Evolutionary conservation across 1,284 basidiomycete species (phyloP).

Genomic region (Schizophyllum commune): DNA sequence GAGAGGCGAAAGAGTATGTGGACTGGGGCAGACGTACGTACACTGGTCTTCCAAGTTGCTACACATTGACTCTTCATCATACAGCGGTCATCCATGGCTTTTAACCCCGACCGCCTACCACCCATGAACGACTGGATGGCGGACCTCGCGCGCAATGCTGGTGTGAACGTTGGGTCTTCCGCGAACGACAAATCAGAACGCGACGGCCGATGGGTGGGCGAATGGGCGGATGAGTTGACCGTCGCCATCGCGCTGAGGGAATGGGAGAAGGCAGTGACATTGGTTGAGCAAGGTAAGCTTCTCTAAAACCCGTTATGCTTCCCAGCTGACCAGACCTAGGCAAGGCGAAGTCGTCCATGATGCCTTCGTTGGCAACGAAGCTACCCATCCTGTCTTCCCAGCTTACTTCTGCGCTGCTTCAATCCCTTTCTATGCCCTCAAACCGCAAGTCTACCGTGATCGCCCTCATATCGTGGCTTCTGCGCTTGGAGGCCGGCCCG

Average conservation of each 20-base stretch:
- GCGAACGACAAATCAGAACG: conserved; percentile 67
- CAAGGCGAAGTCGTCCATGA: conserved; percentile 54
- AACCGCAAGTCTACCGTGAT: conserved; percentile 77
- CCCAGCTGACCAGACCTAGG: conserved; percentile 29
- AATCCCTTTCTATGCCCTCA: conserved; percentile 65
- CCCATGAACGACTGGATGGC: conserved; percentile 67
- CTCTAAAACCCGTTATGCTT: not conserved
- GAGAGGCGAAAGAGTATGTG: conserved; percentile 80
- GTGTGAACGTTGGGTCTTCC: conserved; percentile 35
- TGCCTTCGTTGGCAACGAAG: conserved; percentile 47
- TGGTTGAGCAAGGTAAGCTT: conserved; percentile 74
- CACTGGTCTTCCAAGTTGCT: too few relatives aligned
- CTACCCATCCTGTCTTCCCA: conserved; percentile 63
- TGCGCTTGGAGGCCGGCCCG: conserved; percentile 71
- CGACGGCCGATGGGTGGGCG: conserved; percentile 80
- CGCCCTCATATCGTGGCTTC: conserved; percentile 63
- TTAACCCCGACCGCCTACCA: conserved; percentile 16
- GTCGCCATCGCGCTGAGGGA: conserved; percentile 87
- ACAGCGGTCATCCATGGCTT: conserved; percentile 29
- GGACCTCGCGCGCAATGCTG: conserved; percentile 50
- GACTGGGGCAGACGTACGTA: conserved; percentile 41
- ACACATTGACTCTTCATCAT: too few relatives aligned
- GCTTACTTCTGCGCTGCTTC: conserved; percentile 66
- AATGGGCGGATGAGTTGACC: conserved; percentile 87
- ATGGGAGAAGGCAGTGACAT: conserved; percentile 79